Base-by-base conservation (phyloP, 2,329 filamentous ascomycete genomes). In the Fusarium sarcochroum region DNA sequence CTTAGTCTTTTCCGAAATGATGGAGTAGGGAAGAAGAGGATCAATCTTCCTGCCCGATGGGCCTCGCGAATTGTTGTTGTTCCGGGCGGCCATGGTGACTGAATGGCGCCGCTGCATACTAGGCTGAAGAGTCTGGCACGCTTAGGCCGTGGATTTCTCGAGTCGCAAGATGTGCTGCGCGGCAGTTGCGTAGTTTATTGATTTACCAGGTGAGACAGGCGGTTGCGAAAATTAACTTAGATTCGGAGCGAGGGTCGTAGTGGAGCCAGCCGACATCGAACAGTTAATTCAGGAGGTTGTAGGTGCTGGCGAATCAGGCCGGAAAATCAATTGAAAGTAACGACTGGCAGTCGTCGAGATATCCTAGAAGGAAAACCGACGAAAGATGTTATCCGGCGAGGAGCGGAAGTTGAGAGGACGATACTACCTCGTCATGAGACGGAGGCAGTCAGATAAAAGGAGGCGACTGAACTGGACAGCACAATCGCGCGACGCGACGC, bases 51-150 rank as follows among this genome's bases (percentile, higher is more conserved):
- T 73, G 58, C 73, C 72, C 32, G 70, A 60, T 17, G 76, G 76
- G 46, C 69, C 67, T 58, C 71, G 72, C 40, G 77, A 77, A 70
- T 75, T 80, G 69, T 75, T 80, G 42, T 77, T 77, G 45, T 77
- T 75, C 72, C 77, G 78, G 70, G 78, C 78, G 66, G 77, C 70
- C 69, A 74, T 78, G 54, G 73, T 68, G 66, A 79, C 71, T 63
- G 77, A 76, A 58, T 72, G 69, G 63, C 72, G 72, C 72, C 72
- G 72, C 70, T 74, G 70, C 72, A 74, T 74, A 60, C 66, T 73
- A 73, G 71, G 61, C 58, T 64, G 55, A 58, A 56, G 53, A 73
- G 53, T 58, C 48, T 64, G 65, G 59, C 58, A 61, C 64, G 56
- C 68, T 70, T 59, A 73, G 58, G 61, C 55, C 64, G 66, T 55